Percentiles rank a stretch among this genome's conserved stretches.
phyloP scores from a whole-genome alignment of 1,284 basidiomycete genomes.

The Cystobasidium slooffiae region DNA sequence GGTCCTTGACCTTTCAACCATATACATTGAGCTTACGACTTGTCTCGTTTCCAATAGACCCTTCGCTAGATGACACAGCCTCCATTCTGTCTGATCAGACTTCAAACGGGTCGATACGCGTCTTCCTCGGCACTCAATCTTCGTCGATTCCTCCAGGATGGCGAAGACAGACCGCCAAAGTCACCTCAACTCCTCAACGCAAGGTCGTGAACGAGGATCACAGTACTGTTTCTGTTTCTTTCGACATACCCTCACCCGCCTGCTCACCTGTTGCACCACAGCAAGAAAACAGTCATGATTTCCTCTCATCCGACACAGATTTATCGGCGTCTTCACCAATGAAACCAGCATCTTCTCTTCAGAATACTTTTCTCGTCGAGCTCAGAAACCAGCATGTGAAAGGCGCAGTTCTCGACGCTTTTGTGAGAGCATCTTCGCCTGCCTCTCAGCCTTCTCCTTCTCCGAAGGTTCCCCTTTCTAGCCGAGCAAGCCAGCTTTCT shows the following conservation, averaged over 20 bases:
- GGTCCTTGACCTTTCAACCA: background rate
- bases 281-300: background rate
- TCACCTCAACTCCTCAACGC: background rate
- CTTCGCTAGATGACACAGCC: constrained; percentile 6
- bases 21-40: background rate
- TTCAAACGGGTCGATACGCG: background rate
- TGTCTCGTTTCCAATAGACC: background rate
- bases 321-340: background rate
- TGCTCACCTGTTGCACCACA: constrained; percentile 1
- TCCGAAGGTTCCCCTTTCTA: background rate
- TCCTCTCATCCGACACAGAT: background rate
- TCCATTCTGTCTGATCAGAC: constrained; percentile 1
- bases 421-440: constrained; percentile 8
- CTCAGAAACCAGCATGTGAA: background rate
- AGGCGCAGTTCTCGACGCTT: background rate
- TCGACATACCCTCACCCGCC: background rate
- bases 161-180: background rate
- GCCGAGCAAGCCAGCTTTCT: too few relatives aligned
- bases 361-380: background rate
- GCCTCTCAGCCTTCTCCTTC: constrained; percentile 3
- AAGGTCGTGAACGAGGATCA: background rate
- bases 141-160: constrained; percentile 2
- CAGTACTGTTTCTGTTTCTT: background rate
- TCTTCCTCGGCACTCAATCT: constrained; percentile 10
- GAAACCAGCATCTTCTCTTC: background rate